Conservation (phyloP, 108 stramenopile species). For the Fistulifera solaris region DNA sequence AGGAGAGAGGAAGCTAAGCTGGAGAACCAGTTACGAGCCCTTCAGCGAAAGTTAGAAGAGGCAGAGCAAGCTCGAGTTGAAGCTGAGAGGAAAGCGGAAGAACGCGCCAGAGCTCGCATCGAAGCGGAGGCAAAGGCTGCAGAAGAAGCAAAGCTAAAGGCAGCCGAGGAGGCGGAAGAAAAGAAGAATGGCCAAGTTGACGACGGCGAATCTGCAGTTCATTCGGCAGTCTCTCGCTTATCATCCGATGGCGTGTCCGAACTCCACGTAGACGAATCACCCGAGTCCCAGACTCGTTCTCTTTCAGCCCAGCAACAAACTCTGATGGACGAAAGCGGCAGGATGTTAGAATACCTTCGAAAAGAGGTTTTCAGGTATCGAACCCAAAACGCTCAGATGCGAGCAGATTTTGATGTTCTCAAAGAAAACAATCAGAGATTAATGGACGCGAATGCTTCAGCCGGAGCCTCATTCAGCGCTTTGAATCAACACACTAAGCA, state of each 20-base stretch:
- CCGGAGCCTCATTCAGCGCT: slow-evolving; percentile 56
- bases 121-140: slow-evolving; percentile 7
- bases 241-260: too few relatives aligned
- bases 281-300: background rate
- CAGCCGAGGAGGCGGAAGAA: background rate
- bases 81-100: slow-evolving; percentile 44
- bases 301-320: slow-evolving; percentile 37
- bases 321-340: slow-evolving; percentile 65
- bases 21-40: slow-evolving; percentile 48
- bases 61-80: slow-evolving; percentile 43
- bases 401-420: slow-evolving; percentile 50
- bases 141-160: slow-evolving; percentile 12
- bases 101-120: slow-evolving; percentile 24
- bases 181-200: slow-evolving; percentile 3
- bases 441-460: slow-evolving; percentile 68
- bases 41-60: slow-evolving; percentile 59
- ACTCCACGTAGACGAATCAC: background rate
- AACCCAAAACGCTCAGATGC: slow-evolving; percentile 41
- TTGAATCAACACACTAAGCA: slow-evolving; percentile 66
- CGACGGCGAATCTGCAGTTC: slow-evolving; percentile 7
- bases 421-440: slow-evolving; percentile 59
- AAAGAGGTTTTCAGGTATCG: slow-evolving; percentile 56
- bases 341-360: slow-evolving; percentile 62
- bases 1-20: slow-evolving; percentile 55
- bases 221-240: slow-evolving; percentile 3